Evolutionary conservation across 176 grass and related monocot genomes (phyloP).

Genomic region (Hsuehochloa calcarea): DNA sequence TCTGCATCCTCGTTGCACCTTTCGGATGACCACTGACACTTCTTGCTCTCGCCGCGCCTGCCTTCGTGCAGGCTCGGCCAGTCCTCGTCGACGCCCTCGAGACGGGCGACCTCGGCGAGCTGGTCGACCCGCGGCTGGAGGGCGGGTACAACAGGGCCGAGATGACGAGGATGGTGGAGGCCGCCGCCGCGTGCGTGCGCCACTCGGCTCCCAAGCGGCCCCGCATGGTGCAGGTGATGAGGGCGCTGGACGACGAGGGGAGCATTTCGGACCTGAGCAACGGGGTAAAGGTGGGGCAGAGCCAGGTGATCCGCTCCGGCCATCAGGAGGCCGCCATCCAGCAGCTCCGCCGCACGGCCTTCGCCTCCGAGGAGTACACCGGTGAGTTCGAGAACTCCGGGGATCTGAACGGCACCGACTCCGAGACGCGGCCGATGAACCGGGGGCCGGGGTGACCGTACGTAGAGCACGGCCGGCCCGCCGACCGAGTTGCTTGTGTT

Average conservation of each 20-base stretch:
- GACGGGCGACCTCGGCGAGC: constrained; percentile 39
- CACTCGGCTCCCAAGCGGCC: constrained; percentile 74
- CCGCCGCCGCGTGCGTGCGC: constrained; percentile 66
- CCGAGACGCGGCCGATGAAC: not conserved
- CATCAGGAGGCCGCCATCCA: constrained; percentile 43
- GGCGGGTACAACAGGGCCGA: constrained; percentile 42
- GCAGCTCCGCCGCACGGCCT: constrained; percentile 58
- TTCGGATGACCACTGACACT: not conserved
- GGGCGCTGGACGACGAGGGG: constrained; percentile 60
- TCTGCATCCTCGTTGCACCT: not conserved
- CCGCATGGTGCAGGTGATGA: constrained; percentile 74
- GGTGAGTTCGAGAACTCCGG: constrained; percentile 30
- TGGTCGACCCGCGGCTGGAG: constrained; percentile 57
- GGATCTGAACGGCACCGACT: not conserved
- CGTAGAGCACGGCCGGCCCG: too few species aligned
- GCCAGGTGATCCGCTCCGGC: constrained; percentile 19
- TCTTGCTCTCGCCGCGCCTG: not conserved
- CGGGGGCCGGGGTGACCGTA: not conserved
- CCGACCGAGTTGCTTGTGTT: too few species aligned
- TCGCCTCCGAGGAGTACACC: constrained; percentile 55
- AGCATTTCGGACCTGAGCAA: constrained; percentile 65
- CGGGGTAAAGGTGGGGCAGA: constrained; percentile 65
- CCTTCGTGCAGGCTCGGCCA: constrained; percentile 47
- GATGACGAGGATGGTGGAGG: constrained; percentile 78
- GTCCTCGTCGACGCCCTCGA: constrained; percentile 50